Evolutionary conservation across 129 eudicot species (phyloP), one percentile per base, ranked within the genome.

Genomic region (Mikania micrantha): DNA sequence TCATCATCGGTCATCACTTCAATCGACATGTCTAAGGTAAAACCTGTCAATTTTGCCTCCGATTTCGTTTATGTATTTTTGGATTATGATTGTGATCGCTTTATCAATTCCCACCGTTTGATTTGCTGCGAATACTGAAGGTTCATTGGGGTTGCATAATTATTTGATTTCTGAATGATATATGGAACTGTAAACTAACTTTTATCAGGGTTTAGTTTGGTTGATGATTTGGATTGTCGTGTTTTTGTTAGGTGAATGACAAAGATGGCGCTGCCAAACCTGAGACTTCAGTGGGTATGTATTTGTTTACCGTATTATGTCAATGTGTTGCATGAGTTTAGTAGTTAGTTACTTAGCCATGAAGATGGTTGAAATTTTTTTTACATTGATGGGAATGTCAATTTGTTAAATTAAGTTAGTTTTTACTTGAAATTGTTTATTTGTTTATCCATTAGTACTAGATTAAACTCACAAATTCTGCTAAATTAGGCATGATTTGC

Each of bases 21-120:
- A 50, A 52, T 70, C 77, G 67, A 66, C 27, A 81, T 81, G 85
- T 81, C 85, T 72, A 66, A 81, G 85, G 85, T 81, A 81, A 21
- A 32, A 20, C 56, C 22, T 20, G 2, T 68, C 44, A 20, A 69
- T 35, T 49, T 53, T 62, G 5, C 13, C 20, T 19, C 52, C 19
- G 3, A 20, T 69, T 58, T 1, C 10, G 17, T 39, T 25, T 24
- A 6, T 0, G 29, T 65, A 0, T 15, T 58, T 65, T 47, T 12
- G 11, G n/a, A 20, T 2, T 22, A 3, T 53, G 17, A 53, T 53
- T 53, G 5, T 22, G 2, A 22, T 32, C 60, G 17, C 16, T 41
- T 40, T 6, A 12, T 29, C 3, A 64, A 41, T 24, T 64, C 32
- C 13, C 69, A 1, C 38, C 53, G 4, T 58, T 57, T 59, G 49